Percentiles rank a stretch among this genome's conserved stretches.
Evolutionary conservation across 176 grass and related monocot species (phyloP).

Genomic region (Hordeum marinum): DNA sequence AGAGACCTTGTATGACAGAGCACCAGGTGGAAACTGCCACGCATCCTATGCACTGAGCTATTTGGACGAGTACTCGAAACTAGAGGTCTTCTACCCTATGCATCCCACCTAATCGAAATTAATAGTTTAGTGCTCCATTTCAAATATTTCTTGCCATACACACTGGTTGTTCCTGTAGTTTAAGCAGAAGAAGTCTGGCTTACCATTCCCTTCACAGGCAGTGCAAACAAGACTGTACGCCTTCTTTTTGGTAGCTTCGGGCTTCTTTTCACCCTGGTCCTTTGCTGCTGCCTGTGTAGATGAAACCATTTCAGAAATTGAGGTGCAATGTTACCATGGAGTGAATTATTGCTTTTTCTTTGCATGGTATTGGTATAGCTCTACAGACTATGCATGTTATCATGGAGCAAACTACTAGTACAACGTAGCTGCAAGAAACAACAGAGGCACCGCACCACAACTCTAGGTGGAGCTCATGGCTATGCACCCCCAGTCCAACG

Average conservation of each 20-base stretch:
- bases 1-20: no score
- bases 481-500: background rate
- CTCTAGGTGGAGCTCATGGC: background rate
- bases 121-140: background rate
- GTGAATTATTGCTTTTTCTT: background rate
- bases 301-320: background rate
- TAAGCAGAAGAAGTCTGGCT: conserved; percentile 4
- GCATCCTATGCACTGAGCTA: background rate
- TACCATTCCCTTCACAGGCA: conserved; percentile 63
- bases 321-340: background rate
- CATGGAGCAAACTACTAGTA: background rate
- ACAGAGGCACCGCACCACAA: background rate
- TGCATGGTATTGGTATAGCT: background rate
- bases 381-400: background rate
- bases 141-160: background rate
- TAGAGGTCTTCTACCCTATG: background rate
- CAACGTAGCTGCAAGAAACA: background rate
- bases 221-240: conserved; percentile 46
- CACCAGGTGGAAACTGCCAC: no score
- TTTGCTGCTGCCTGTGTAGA: conserved; percentile 52
- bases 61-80: background rate
- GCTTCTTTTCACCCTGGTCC: conserved; percentile 34
- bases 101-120: background rate
- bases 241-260: conserved; percentile 17
- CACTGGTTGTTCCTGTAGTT: background rate